Evolutionary conservation across 2,329 filamentous ascomycete species (phyloP).

Genomic region (Metarhizium anisopliae): DNA sequence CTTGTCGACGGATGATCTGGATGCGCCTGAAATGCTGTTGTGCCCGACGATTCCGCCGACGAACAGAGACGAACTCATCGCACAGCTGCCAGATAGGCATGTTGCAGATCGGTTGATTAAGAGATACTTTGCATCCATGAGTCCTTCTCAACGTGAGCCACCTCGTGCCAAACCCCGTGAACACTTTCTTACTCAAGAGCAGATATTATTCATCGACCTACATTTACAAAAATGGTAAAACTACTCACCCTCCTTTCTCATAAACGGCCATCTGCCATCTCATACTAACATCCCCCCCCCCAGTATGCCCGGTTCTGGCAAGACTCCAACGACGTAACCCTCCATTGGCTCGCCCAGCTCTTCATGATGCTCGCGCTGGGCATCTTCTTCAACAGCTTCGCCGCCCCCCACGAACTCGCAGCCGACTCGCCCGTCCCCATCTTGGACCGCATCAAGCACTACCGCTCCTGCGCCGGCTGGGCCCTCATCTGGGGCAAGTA

Average conservation of each 20-base stretch:
- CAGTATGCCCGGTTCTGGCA: conserved; percentile 42
- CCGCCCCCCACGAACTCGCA: conserved; percentile 33
- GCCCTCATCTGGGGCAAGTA: conserved; percentile 43
- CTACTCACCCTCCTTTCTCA: conserved; percentile 5
- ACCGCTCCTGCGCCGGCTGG: conserved; percentile 41
- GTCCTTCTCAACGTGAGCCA: conserved; percentile 39
- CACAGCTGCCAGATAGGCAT: conserved; percentile 34
- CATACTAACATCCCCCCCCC: background rate
- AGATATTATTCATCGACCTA: conserved; percentile 46
- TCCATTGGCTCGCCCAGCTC: conserved; percentile 42
- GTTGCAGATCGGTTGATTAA: conserved; percentile 42
- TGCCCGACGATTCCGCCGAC: conserved; percentile 27
- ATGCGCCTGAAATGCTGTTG: conserved; percentile 31
- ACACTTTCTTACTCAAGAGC: background rate
- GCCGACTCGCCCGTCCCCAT: conserved; percentile 29
- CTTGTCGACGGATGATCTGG: conserved; percentile 23
- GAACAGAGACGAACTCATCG: conserved; percentile 37
- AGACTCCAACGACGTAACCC: conserved; percentile 26
- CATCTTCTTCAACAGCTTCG: conserved; percentile 35
- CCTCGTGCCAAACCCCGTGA: background rate
- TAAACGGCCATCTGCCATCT: background rate
- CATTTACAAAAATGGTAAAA: conserved; percentile 34
- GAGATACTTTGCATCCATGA: conserved; percentile 44
- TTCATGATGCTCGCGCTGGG: conserved; percentile 38
- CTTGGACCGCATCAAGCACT: conserved; percentile 37